Evolutionary conservation across 1,284 basidiomycete species (phyloP).

Genomic region (Fereydounia khargensis): DNA sequence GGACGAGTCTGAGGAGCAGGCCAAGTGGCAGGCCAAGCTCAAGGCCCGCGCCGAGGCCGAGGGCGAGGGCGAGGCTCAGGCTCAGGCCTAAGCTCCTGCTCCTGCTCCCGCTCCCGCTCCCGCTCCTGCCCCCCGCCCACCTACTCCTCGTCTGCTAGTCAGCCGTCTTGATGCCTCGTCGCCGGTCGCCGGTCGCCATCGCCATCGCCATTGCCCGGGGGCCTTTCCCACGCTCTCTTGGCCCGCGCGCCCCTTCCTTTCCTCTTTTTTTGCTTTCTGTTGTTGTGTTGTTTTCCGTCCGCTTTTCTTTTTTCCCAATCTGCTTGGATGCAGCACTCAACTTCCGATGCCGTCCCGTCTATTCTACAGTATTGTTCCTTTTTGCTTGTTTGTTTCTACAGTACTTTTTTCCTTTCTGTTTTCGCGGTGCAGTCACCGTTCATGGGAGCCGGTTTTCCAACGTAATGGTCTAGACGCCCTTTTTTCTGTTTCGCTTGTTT

Average conservation of each 20-base stretch:
- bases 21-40: not conserved
- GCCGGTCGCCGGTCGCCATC: not conserved
- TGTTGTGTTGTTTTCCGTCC: not conserved
- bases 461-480: no score
- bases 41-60: not conserved
- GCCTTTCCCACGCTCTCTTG: no score
- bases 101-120: not conserved
- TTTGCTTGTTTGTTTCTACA: no score
- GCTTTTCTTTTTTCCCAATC: not conserved
- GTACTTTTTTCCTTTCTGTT: no score
- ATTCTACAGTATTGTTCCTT: no score
- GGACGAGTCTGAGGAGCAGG: slow-evolving; percentile 19
- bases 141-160: not conserved
- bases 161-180: not conserved
- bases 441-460: no score
- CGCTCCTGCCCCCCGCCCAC: not conserved
- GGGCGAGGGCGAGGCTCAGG: not conserved
- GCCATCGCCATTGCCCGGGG: no score
- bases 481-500: no score
- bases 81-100: not conserved
- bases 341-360: no score
- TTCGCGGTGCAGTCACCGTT: no score
- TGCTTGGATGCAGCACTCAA: no score
- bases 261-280: not conserved
- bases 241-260: not conserved